Evolutionary conservation across 2,329 filamentous ascomycete species (phyloP).

Genomic region (Lasiodiplodia gonubiensis): DNA sequence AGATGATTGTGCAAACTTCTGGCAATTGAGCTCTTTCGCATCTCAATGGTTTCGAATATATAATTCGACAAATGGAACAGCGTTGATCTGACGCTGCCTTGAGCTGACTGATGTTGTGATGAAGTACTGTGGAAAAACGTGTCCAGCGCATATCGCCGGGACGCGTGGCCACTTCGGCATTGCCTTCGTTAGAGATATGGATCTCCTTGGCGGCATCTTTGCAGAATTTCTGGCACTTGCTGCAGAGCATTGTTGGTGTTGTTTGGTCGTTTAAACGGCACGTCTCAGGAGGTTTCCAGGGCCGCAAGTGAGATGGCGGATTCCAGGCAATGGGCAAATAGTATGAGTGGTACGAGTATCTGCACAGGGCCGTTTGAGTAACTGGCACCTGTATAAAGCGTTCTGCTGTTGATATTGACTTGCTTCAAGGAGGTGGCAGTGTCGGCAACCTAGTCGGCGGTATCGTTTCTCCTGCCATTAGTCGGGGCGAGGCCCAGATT

Average conservation of each 20-base stretch:
- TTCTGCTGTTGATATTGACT: no score
- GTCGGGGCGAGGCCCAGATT: no score
- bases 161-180: not conserved
- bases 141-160: not conserved
- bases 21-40: conserved; percentile 30
- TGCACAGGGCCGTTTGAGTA: no score
- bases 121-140: conserved; percentile 19
- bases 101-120: conserved; percentile 32
- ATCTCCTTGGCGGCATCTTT: not conserved
- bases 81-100: conserved; percentile 31
- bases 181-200: not conserved
- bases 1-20: conserved; percentile 31
- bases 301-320: no score
- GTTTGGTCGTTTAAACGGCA: no score
- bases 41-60: conserved; percentile 30
- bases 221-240: not conserved
- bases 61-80: conserved; percentile 35
- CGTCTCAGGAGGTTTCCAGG: no score
- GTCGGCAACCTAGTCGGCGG: no score
- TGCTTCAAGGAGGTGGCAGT: no score
- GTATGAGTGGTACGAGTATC: no score
- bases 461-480: no score
- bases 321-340: no score
- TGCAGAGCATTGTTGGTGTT: not conserved
- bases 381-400: rapidly evolving